Evolutionary conservation across 768 basidiomycete species (phyloP), one percentile per base, ranked within the genome.

Genomic region (Epithele typhae): DNA sequence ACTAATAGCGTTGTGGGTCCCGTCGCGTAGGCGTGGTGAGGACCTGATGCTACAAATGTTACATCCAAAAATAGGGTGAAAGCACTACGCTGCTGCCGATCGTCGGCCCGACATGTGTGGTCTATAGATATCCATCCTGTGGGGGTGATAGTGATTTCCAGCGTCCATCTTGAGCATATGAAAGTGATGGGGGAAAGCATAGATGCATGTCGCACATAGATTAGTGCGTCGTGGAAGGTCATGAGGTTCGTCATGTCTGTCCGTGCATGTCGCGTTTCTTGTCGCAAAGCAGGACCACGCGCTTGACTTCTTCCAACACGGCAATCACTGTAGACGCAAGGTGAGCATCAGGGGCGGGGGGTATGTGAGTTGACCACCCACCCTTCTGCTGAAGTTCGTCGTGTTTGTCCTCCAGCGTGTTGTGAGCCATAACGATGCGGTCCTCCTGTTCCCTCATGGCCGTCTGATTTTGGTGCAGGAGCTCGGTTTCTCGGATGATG

Each of bases 271-370:
- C 66, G 39, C 73, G 68, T 54, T 72, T 75, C 45, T 69, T 69
- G 56, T 70, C 68, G 52, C 74, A 75, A 7, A 75, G 61, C 37
- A 59, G 59, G 36, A 75, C 61, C 43, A 74, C 71, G 34, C 68
- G 71, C 40, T 70, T 68, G 5, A 71, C 69, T 58, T 75, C 74
- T 39, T 75, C 72, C 22, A 75, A 48, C 27, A 67, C 68, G 17
- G 67, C 59, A 47, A 69, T 59, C 10, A 75, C 74, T 75, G 46
- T 14, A n/a, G n/a, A n/a, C n/a, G n/a, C n/a, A n/a, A n/a, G 19
- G 17, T 5, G 34, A 22, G n/a, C 23, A 18, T 25, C 5, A 7
- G 37, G 15, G 25, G 33, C 32, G 38, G 2, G 8, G 41, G 38
- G 23, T 27, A 18, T 10, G 6, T 22, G 21, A 7, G 5, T 15